Percentiles rank a stretch among this genome's conserved stretches.
Conservation (phyloP, 192 early-diverging fungal species). For the Gryganskiella cystojenkinii region DNA sequence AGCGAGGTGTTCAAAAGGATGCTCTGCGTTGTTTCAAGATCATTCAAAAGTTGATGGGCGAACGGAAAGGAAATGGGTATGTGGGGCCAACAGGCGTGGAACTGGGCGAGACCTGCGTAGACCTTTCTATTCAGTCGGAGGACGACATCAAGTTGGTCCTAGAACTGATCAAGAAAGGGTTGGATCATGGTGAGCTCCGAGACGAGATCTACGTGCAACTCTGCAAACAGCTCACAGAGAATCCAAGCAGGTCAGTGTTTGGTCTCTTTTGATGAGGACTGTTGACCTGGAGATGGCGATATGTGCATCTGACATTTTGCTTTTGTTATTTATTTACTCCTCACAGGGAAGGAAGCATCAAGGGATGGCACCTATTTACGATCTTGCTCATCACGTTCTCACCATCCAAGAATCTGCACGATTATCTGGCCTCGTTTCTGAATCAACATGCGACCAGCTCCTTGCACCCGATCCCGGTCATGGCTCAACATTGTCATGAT, state of each 20-base stretch:
- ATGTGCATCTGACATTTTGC: background rate
- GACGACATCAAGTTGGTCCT: conserved; percentile 74
- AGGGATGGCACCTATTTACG: conserved; percentile 89
- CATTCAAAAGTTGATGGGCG: conserved; percentile 89
- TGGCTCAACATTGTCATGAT: conserved; percentile 60
- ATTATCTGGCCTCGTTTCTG: conserved; percentile 85
- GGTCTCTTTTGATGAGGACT: too few species aligned
- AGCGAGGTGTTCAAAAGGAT: conserved; percentile 81
- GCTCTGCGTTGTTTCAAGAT: conserved; percentile 87
- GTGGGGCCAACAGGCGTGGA: conserved; percentile 48
- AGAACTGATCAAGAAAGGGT: conserved; percentile 80
- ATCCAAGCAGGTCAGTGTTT: conserved; percentile 69
- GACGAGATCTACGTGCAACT: conserved; percentile 97
- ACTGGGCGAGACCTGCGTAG: conserved; percentile 45
- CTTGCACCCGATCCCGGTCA: conserved; percentile 61
- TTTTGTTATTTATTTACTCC: background rate
- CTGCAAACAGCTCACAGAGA: conserved; percentile 87
- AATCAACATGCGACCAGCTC: conserved; percentile 66
- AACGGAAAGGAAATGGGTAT: conserved; percentile 56
- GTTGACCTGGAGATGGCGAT: too few species aligned
- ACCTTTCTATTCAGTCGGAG: conserved; percentile 51
- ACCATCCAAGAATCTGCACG: conserved; percentile 88
- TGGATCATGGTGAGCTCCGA: conserved; percentile 78
- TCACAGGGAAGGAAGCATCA: conserved; percentile 68
- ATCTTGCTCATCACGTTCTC: conserved; percentile 90